Conservation (phyloP, 139 green algal genomes). For the Micractinium conductrix region DNA sequence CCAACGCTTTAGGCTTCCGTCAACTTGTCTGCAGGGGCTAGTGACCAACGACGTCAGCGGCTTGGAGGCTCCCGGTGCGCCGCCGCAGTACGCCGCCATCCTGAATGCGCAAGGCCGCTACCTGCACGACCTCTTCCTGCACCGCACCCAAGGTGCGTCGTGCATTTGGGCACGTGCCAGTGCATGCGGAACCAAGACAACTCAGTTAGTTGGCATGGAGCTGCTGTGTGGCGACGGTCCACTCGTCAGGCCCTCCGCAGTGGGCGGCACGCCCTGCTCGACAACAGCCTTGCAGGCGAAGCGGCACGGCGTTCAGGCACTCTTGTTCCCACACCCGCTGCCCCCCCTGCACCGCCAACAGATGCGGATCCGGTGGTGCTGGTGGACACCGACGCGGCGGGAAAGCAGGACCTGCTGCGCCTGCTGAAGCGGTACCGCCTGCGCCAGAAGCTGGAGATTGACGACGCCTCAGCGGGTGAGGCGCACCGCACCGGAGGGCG, state of each 20-base stretch:
- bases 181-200: too few species aligned
- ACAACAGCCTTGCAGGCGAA: too few species aligned
- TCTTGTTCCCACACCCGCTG: too few species aligned
- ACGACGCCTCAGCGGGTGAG: slow-evolving; percentile 67
- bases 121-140: slow-evolving; percentile 78
- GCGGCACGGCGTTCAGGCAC: too few species aligned
- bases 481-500: too few species aligned
- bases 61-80: slow-evolving; percentile 36
- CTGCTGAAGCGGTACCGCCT: slow-evolving; percentile 70
- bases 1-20: too few species aligned
- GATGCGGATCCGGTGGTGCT: slow-evolving; percentile 52
- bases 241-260: too few species aligned
- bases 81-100: slow-evolving; percentile 67
- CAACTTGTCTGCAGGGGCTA: slow-evolving; percentile 19
- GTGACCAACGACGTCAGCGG: slow-evolving; percentile 70
- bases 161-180: too few species aligned
- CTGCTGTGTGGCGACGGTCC: too few species aligned
- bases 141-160: slow-evolving; percentile 41
- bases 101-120: slow-evolving; percentile 81
- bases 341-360: neutral
- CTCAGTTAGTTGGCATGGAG: too few species aligned
- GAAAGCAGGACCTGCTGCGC: slow-evolving; percentile 41
- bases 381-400: slow-evolving; percentile 61
- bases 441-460: slow-evolving; percentile 70
- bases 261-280: too few species aligned